Percentiles rank a stretch among this genome's conserved stretches.
phyloP scores from a whole-genome alignment of 768 basidiomycete genomes.

The Tulasnella calospora region DNA sequence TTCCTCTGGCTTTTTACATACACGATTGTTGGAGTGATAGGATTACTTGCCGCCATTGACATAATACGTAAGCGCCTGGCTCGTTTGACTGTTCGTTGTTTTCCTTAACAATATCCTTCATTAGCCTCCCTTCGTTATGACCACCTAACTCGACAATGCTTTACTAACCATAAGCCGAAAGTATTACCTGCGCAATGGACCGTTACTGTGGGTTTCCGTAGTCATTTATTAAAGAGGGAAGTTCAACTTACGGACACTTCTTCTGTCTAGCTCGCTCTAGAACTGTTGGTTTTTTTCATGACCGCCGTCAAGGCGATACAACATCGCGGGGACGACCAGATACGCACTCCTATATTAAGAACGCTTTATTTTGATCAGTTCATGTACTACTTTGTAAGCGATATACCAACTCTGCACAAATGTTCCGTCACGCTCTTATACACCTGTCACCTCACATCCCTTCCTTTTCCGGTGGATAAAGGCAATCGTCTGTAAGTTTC shows the following conservation, averaged over 20 bases:
- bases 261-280: not conserved
- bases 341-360: not conserved
- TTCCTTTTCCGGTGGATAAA: not conserved
- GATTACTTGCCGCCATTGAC: not conserved
- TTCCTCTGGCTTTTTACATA: not conserved
- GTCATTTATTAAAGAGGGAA: not conserved
- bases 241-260: not conserved
- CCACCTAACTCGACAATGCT: not conserved
- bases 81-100: not conserved
- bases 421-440: not conserved
- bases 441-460: not conserved
- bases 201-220: not conserved
- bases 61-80: not conserved
- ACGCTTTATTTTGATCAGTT: constrained; percentile 1
- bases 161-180: not conserved
- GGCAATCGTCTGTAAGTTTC: not conserved
- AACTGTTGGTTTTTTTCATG: not conserved
- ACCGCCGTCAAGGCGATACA: constrained; percentile 3
- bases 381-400: not conserved
- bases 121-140: not conserved
- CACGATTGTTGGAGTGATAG: not conserved
- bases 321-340: not conserved
- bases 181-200: not conserved
- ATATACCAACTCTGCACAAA: not conserved
- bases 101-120: not conserved